Base-by-base conservation (phyloP, 495 filamentous ascomycete species). In the Talaromyces wortmannii region DNA sequence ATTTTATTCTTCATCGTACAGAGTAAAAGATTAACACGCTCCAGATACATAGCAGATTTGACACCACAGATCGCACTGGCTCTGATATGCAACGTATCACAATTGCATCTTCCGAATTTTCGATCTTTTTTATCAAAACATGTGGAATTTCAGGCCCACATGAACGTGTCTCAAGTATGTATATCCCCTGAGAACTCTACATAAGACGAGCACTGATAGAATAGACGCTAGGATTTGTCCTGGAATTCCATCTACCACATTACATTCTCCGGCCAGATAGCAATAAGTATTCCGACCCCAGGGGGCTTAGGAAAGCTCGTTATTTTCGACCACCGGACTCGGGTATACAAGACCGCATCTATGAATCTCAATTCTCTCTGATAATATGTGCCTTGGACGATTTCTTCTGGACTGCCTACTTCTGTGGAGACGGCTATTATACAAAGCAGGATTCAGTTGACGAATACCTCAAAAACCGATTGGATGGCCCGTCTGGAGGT, bases 171-270 rank as follows among this genome's bases (percentile, higher is more conserved):
- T 23, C 52, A 56, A 43, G 61, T 60, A 30, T 30, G 23, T 33
- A 23, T 23, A 23, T 23, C 23, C 23, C 23, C 4, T 23, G 23
- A 23, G 23, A 23, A 4, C 23, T 23, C 23, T 23, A 23, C 23
- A 23, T 4, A 32, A 29, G 40, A 53, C 0, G 15, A 46, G 31
- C 11, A 31, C 53, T 59, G 17, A 51, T 10, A 15, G 12, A 32
- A 17, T 12, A 63, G 42, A 55, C 30, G 16, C 36, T 32, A 30
- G 48, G 55, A 10, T 67, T 65, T 46, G 58, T 49, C 15, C 52
- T 67, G 36, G 60, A 69, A 44, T 69, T 69, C 43, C 64, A 67
- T 48, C 48, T 69, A 32, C 66, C 66, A 16, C 64, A 66, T 56
- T 63, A 62, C 46, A 57, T 59, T 33, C 56, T 69, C n/a, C 58